Evolutionary conservation across 1,284 basidiomycete genomes (phyloP), one percentile per base, ranked within the genome.

Genomic region (Cystobasidium slooffiae): DNA sequence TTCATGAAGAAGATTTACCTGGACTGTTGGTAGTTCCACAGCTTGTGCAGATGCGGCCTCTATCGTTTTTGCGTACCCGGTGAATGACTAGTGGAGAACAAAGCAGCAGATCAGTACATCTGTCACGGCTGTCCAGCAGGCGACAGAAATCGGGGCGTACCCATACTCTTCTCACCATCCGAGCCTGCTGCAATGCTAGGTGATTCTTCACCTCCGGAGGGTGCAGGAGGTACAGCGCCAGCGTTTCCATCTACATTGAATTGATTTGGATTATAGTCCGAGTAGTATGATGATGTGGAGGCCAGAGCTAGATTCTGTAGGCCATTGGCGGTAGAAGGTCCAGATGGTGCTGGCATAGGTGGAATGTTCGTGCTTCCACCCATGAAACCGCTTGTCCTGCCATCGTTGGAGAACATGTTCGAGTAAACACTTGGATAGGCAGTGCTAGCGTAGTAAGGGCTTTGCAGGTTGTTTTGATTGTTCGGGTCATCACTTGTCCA

Each of bases 11-110:
- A 46, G 1, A 46, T 47, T 43, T 31, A 72, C 69, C 69, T 64
- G 75, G 75, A 41, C 67, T 72, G 39, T 76, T 76, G 37, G 55
- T 77, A 59, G 80, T 82, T 44, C 81, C 81, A 62, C 82, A 83
- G 67, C 81, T 81, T 7, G 79, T 78, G 78, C 82, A 82, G 22
- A 75, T 78, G 22, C 75, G 52, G 12, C 73, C 58, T 43, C 65
- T 62, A n/a, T 73, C 70, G 41, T 65, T 73, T 62, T 73, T 73
- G 20, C 70, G 43, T 6, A 73, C 68, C 22, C 68, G 68, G 56
- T 70, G 68, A 10, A 70, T 49, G 24, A 70, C 68, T 46, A 41
- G 6, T 20, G 24, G n/a, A 22, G 24, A 52, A 3, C 22, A 49
- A n/a, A 47, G 20, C 31, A 9, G 37, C 10, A 22, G 10, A 16